Evolutionary conservation across 352 stramenopile genomes (phyloP).

Genomic region (Globisporangium carolinianum): DNA sequence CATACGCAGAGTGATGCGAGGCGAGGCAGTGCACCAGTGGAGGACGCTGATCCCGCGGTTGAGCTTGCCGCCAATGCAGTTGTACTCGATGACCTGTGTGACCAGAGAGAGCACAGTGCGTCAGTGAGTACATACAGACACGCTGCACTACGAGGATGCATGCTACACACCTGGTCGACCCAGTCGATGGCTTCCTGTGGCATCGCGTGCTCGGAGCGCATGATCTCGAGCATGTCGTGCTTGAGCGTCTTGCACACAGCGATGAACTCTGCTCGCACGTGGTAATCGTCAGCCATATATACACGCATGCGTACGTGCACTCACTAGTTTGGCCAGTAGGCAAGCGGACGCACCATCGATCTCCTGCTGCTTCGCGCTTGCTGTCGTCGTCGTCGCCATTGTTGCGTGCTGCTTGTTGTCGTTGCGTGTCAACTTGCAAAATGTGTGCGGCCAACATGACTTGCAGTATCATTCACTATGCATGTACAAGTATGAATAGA

Average conservation of each 20-base stretch:
- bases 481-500: neutral
- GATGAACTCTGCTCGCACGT: conserved; percentile 61
- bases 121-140: neutral
- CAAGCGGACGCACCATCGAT: conserved; percentile 20
- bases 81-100: conserved; percentile 90
- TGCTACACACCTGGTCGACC: conserved; percentile 38
- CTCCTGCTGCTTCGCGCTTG: conserved; percentile 34
- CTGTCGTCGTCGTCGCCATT: neutral
- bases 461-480: neutral
- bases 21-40: conserved; percentile 42
- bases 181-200: conserved; percentile 76
- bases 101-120: neutral
- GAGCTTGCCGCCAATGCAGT: conserved; percentile 97
- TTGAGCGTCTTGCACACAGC: conserved; percentile 65
- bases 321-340: no score
- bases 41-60: conserved; percentile 97
- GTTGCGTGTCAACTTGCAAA: neutral
- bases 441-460: neutral
- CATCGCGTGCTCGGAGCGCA: conserved; percentile 58
- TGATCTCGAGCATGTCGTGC: conserved; percentile 62
- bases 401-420: no score
- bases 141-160: neutral
- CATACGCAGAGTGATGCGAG: neutral
- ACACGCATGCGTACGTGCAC: neutral
- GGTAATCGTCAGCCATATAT: neutral